Percentiles rank a stretch among this genome's conserved stretches.
These are phyloP conservation scores for Cucurbita maxima DNA, from an alignment of 306 rosid genomes.

Conservation along the genomic window DNA sequence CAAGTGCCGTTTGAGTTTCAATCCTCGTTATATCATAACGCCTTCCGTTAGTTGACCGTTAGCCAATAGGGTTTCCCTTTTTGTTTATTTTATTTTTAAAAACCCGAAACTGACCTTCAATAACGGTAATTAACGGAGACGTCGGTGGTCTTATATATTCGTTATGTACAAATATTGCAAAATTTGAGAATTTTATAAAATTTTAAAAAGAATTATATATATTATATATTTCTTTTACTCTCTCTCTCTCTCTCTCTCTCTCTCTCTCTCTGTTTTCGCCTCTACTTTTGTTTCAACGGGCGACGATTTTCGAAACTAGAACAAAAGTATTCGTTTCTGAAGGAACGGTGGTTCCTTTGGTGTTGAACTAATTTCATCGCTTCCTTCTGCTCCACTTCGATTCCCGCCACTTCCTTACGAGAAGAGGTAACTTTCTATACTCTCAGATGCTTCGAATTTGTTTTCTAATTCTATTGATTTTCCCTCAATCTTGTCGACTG, in stretches of 20 bases:
- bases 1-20: slow-evolving; percentile 84
- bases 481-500: background rate
- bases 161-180: slow-evolving; percentile 21
- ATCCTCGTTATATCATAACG: slow-evolving; percentile 31
- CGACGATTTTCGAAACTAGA: slow-evolving; percentile 84
- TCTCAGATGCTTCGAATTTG: slow-evolving; percentile 5
- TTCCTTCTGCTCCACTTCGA: slow-evolving; percentile 54
- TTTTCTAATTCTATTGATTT: slow-evolving; percentile 12
- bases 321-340: slow-evolving; percentile 18
- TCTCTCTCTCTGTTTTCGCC: slow-evolving; percentile 2
- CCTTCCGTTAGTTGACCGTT: slow-evolving; percentile 25
- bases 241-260: background rate
- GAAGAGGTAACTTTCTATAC: slow-evolving; percentile 35
- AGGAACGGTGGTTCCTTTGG: slow-evolving; percentile 11
- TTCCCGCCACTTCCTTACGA: slow-evolving; percentile 61
- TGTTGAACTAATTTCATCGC: slow-evolving; percentile 14
- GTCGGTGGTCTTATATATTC: slow-evolving; percentile 64
- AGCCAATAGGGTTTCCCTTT: slow-evolving; percentile 16
- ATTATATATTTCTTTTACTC: background rate
- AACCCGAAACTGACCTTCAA: background rate
- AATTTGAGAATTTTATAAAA: background rate
- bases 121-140: slow-evolving; percentile 74
- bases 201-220: background rate
- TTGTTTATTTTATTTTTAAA: background rate
- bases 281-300: slow-evolving; percentile 81